Conservation (phyloP, 768 basidiomycete genomes). For the Leucosporidium creatinivorum region DNA sequence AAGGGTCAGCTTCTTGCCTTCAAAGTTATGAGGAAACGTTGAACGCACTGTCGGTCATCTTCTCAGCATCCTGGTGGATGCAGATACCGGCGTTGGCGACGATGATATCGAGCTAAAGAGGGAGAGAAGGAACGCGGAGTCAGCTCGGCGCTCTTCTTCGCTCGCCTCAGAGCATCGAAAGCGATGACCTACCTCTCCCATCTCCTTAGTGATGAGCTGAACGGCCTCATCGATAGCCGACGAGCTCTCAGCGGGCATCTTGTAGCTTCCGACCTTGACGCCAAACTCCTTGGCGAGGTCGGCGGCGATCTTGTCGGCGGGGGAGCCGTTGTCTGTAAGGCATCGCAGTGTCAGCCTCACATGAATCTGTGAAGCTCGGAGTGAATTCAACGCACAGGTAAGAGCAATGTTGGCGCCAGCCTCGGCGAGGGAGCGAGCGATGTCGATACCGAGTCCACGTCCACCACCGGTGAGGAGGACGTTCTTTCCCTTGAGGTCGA, state of each 20-base stretch:
- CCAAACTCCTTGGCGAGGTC: slow-evolving; percentile 32
- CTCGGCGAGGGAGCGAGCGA: slow-evolving; percentile 36
- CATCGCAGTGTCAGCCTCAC: too few relatives aligned
- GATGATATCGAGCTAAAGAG: slow-evolving; percentile 33
- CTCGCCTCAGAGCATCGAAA: too few relatives aligned
- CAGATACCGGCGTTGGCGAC: slow-evolving; percentile 39
- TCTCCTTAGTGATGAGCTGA: slow-evolving; percentile 25
- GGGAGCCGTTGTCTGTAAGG: slow-evolving; percentile 32
- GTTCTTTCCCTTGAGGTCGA: slow-evolving; percentile 39
- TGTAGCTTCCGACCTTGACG: slow-evolving; percentile 36
- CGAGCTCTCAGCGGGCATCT: slow-evolving; percentile 35
- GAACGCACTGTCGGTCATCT: neutral
- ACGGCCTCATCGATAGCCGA: slow-evolving; percentile 34
- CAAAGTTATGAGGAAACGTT: too few relatives aligned
- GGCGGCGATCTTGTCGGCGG: slow-evolving; percentile 30
- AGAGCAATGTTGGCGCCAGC: slow-evolving; percentile 39
- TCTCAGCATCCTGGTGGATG: neutral
- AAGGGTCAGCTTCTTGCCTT: neutral
- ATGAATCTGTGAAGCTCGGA: too few relatives aligned
- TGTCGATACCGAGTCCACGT: slow-evolving; percentile 38
- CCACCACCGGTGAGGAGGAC: slow-evolving; percentile 40
- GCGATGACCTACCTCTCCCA: slow-evolving; percentile 29
- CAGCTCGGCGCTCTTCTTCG: too few relatives aligned
- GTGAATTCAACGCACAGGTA: slow-evolving; percentile 31
- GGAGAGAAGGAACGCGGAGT: too few relatives aligned